Conservation (phyloP, 805 yeast species). For the Komagataella phaffii region DNA sequence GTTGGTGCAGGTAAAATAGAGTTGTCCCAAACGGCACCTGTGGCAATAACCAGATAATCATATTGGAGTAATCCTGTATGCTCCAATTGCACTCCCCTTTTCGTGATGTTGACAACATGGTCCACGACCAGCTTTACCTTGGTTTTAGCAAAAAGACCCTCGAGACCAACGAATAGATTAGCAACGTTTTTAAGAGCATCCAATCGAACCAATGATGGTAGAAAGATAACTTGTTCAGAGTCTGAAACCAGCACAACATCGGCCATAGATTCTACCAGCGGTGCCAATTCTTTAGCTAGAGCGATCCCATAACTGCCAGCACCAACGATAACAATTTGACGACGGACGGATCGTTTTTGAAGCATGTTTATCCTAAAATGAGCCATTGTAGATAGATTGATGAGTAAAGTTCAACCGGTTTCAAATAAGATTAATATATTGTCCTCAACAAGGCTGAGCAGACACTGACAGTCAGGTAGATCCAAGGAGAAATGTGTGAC, state of each 20-base stretch:
- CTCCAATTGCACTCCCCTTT: conserved; percentile 5
- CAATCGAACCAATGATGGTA: background rate
- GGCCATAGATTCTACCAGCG: background rate
- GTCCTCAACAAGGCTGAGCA: background rate
- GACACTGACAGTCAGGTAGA: background rate
- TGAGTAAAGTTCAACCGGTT: background rate
- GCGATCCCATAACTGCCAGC: background rate
- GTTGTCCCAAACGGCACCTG: conserved; percentile 17
- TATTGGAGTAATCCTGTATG: conserved; percentile 5
- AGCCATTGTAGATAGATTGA: background rate
- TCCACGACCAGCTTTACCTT: conserved; percentile 11
- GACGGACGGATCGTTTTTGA: background rate
- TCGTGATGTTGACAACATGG: conserved; percentile 9
- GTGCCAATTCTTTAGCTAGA: background rate
- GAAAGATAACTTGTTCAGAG: background rate
- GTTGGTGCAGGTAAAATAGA: conserved; percentile 8
- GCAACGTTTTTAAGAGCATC: background rate
- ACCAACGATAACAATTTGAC: background rate
- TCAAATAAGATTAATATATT: background rate
- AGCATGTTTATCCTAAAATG: background rate
- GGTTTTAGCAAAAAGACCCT: conserved; percentile 4
- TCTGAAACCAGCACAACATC: background rate
- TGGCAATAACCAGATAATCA: conserved; percentile 16
- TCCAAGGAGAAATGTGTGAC: background rate
- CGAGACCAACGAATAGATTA: background rate